A percentile compares a stretch with the other conserved stretches of the same genome.
phyloP scores from a whole-genome alignment of 2,329 filamentous ascomycete genomes.

The Cryphonectria nitschkei region DNA sequence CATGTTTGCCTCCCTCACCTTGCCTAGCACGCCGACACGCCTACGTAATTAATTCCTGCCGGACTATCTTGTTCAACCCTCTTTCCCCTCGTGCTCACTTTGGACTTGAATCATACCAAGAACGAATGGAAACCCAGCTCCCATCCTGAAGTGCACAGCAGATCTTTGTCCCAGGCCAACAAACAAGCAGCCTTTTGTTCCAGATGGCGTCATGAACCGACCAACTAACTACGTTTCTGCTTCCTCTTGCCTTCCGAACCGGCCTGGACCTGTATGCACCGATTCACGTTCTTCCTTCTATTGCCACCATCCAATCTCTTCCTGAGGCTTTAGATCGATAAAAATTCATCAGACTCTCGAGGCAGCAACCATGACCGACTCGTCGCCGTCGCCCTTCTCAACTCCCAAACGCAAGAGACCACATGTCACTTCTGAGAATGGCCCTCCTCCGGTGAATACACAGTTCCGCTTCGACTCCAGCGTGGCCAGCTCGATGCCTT shows the following conservation, averaged over 20 bases:
- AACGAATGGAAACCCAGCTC: background rate
- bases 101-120: background rate
- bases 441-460: slow-evolving; percentile 12
- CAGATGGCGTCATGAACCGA: slow-evolving; percentile 2
- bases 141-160: background rate
- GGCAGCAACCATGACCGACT: slow-evolving; percentile 19
- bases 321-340: background rate
- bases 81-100: background rate
- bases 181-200: background rate
- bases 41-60: background rate
- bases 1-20: background rate
- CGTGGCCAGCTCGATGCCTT: slow-evolving; percentile 34
- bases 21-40: background rate
- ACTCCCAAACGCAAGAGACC: slow-evolving; percentile 39
- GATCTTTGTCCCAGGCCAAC: background rate
- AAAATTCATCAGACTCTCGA: background rate
- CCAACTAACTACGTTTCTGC: background rate
- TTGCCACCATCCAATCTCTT: background rate
- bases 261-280: background rate
- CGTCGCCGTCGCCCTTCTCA: slow-evolving; percentile 30
- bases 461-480: slow-evolving; percentile 52
- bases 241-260: background rate
- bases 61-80: background rate
- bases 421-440: slow-evolving; percentile 30
- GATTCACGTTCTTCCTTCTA: background rate